Conservation (phyloP, 139 green algal species). For the Picochlorum sp. region DNA sequence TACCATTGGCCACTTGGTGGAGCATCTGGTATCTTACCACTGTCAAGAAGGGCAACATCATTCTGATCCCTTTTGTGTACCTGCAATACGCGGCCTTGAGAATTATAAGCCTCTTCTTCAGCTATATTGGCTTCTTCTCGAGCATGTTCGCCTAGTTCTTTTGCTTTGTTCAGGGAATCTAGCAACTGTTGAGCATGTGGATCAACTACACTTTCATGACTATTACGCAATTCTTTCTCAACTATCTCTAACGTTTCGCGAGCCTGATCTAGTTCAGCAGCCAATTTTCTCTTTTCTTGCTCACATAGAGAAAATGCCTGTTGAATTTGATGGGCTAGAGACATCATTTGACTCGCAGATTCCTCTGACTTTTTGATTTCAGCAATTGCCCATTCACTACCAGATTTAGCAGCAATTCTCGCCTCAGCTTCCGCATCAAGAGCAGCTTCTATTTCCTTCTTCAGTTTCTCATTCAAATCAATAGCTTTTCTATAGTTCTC, state of each 20-base stretch:
- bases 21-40: too few relatives aligned
- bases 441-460: background rate
- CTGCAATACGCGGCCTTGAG: too few relatives aligned
- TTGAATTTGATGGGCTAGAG: background rate
- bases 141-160: too few relatives aligned
- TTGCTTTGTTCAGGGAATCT: too few relatives aligned
- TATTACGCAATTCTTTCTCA: background rate
- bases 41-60: too few relatives aligned
- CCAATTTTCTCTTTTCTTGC: slow-evolving; percentile 3
- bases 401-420: background rate
- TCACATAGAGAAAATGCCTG: slow-evolving; percentile 22
- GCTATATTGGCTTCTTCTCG: too few relatives aligned
- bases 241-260: background rate
- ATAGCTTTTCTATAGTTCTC: slow-evolving; percentile 1
- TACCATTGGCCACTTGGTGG: background rate
- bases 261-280: slow-evolving; percentile 14
- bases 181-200: too few relatives aligned
- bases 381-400: background rate
- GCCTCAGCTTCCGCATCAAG: slow-evolving; percentile 4
- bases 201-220: too few relatives aligned
- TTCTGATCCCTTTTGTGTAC: too few relatives aligned
- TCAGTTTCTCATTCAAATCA: slow-evolving; percentile 7
- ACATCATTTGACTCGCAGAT: background rate
- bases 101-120: too few relatives aligned
- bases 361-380: background rate